Conservation (phyloP, 805 yeast genomes). For the Sugiyamaella mastotermitis region DNA sequence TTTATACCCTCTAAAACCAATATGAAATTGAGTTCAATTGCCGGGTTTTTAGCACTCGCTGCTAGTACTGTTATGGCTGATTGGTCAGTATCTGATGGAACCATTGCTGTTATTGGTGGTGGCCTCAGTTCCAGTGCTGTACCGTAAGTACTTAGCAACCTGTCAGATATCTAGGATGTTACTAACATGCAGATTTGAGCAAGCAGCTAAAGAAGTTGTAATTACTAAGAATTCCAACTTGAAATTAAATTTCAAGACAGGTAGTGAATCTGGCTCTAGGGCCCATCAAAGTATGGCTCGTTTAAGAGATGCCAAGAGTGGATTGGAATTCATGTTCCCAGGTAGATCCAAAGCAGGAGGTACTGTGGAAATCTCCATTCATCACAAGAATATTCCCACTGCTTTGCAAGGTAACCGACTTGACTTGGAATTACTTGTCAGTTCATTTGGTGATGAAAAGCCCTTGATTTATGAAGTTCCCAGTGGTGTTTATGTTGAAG, state of each 20-base stretch:
- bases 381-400: slow-evolving; percentile 27
- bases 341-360: slow-evolving; percentile 31
- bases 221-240: too few species aligned
- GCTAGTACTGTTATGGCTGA: slow-evolving; percentile 17
- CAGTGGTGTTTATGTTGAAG: slow-evolving; percentile 15
- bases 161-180: too few species aligned
- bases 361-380: slow-evolving; percentile 28
- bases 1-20: too few species aligned
- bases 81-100: slow-evolving; percentile 22
- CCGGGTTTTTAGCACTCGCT: too few species aligned
- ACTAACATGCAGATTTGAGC: too few species aligned
- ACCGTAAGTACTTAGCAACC: slow-evolving; percentile 3
- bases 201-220: too few species aligned
- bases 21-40: too few species aligned
- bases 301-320: slow-evolving; percentile 20
- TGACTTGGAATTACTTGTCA: slow-evolving; percentile 24
- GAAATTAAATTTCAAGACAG: slow-evolving; percentile 15
- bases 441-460: slow-evolving; percentile 24
- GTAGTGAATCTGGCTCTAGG: slow-evolving; percentile 10
- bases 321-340: slow-evolving; percentile 26
- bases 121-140: slow-evolving; percentile 4
- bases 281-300: slow-evolving; percentile 27
- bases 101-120: slow-evolving; percentile 18
- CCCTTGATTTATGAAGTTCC: slow-evolving; percentile 17
- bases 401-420: slow-evolving; percentile 25